phyloP scores from a whole-genome alignment of 768 basidiomycete genomes.

The Trametes gibbosa region DNA sequence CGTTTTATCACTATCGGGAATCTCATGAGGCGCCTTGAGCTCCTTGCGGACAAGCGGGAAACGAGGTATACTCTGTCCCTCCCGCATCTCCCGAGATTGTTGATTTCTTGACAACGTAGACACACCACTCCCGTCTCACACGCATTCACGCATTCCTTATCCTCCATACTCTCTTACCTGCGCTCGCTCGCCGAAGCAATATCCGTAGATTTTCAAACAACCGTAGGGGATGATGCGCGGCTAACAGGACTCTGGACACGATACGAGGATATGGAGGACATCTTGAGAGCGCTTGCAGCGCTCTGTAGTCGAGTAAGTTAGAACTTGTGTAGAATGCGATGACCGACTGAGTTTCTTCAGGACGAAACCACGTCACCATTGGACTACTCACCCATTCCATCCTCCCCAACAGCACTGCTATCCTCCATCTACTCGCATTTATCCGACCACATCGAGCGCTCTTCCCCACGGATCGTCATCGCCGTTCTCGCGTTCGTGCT shows the following conservation, averaged over 20 bases:
- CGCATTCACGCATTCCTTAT: conserved; percentile 64
- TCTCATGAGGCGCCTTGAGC: conserved; percentile 63
- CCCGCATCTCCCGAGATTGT: not conserved
- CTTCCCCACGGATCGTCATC: conserved; percentile 45
- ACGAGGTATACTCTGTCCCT: conserved; percentile 39
- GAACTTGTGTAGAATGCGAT: not conserved
- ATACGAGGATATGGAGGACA: conserved; percentile 24
- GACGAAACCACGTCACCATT: conserved; percentile 12
- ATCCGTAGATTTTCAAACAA: not conserved
- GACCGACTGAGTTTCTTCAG: conserved; percentile 11
- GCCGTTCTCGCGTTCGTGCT: conserved; percentile 69
- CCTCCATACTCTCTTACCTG: conserved; percentile 50
- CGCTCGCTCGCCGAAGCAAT: conserved; percentile 30
- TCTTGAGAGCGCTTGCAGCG: conserved; percentile 44
- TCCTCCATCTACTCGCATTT: conserved; percentile 61
- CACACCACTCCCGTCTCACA: conserved; percentile 41
- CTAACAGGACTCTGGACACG: conserved; percentile 26
- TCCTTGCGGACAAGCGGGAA: conserved; percentile 45
- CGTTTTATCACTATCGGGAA: conserved; percentile 72
- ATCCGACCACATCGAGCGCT: conserved; percentile 48
- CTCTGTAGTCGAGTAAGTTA: conserved; percentile 59
- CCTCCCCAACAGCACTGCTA: conserved; percentile 46
- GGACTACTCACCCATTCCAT: conserved; percentile 18
- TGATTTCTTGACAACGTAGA: not conserved
- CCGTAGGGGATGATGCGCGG: not conserved